Conservation (phyloP, 306 rosid genomes). For the Cucumis hystrix region DNA sequence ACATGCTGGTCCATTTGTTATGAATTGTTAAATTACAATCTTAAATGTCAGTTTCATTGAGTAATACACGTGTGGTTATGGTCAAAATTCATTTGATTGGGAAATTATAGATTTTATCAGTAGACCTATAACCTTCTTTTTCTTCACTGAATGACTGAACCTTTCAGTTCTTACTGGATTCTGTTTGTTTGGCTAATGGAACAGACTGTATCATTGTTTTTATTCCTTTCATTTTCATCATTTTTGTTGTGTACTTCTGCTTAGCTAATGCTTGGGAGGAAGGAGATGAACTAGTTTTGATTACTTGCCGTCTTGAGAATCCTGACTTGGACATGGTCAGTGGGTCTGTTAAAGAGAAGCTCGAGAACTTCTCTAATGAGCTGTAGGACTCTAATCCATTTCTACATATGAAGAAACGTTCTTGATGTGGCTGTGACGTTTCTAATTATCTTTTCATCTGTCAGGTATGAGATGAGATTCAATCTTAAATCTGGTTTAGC, state of each 20-base stretch:
- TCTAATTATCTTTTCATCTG: constrained; percentile 13
- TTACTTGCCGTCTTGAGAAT: constrained; percentile 74
- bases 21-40: not conserved
- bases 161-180: not conserved
- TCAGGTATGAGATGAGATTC: constrained; percentile 87
- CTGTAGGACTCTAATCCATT: constrained; percentile 32
- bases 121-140: not conserved
- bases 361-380: constrained; percentile 55
- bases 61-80: not conserved
- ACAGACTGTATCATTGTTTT: not conserved
- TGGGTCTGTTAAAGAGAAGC: constrained; percentile 60
- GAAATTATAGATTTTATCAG: not conserved
- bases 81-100: not conserved
- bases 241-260: constrained; percentile 1
- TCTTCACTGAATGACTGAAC: not conserved
- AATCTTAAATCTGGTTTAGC: constrained; percentile 71
- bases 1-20: not conserved
- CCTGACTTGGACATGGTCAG: constrained; percentile 52
- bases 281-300: constrained; percentile 81
- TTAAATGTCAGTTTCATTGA: not conserved
- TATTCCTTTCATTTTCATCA: constrained; percentile 8
- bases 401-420: constrained; percentile 4
- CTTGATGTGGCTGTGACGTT: not conserved
- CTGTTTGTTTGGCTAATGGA: not conserved
- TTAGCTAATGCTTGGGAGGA: constrained; percentile 99